A percentile compares a stretch with the other conserved stretches of the same genome.
These are phyloP conservation scores for Aspergillus ochraceus DNA, from an alignment of 2,329 filamentous ascomycete species.

Conservation along the genomic window DNA sequence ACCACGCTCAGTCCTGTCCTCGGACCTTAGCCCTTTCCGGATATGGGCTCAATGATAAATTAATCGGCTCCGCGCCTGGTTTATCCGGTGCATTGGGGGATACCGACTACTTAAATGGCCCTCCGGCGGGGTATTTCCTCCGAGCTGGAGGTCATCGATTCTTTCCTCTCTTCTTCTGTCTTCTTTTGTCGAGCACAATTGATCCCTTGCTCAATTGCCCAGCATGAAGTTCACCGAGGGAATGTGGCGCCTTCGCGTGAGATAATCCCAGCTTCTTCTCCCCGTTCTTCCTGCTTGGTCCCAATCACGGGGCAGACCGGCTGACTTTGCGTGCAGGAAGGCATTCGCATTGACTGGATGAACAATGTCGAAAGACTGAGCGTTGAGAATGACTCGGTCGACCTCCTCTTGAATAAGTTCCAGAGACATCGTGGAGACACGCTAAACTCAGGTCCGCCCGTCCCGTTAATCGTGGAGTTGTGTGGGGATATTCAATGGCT, in stretches of 20 bases:
- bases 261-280: not conserved
- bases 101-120: not conserved
- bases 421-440: slow-evolving; percentile 42
- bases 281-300: not conserved
- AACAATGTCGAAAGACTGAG: slow-evolving; percentile 39
- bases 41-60: not conserved
- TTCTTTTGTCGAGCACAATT: not conserved
- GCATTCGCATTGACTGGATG: slow-evolving; percentile 43
- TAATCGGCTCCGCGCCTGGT: not conserved
- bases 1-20: not conserved
- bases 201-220: not conserved
- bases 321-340: slow-evolving; percentile 27
- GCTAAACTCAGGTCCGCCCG: slow-evolving; percentile 35
- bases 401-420: slow-evolving; percentile 39
- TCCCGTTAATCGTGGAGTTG: not conserved
- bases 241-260: slow-evolving; percentile 40
- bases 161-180: not conserved
- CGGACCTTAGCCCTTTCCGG: slow-evolving; percentile 12
- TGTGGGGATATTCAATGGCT: not conserved
- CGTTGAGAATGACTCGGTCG: slow-evolving; percentile 31
- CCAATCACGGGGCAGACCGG: not conserved
- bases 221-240: slow-evolving; percentile 46
- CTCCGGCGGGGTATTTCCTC: not conserved
- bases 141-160: not conserved
- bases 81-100: not conserved